phyloP scores from a whole-genome alignment of 78 protist genomes.

The Dictyostelium intermedium region DNA sequence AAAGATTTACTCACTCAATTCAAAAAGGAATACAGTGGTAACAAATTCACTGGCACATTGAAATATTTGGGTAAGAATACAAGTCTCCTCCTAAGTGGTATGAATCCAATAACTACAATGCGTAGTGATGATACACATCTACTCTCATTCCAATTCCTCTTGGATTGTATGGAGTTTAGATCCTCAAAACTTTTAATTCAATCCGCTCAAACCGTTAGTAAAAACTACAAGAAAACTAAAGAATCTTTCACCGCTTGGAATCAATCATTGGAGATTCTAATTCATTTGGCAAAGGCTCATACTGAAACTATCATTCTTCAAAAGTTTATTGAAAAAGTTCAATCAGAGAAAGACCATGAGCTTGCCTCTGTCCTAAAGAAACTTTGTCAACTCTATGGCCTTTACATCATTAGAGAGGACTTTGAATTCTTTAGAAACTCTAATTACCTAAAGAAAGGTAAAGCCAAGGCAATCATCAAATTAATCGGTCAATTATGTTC shows the following conservation, averaged over 20 bases:
- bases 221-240: conserved; percentile 19
- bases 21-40: conserved; percentile 55
- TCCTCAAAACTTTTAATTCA: conserved; percentile 35
- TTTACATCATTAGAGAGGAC: conserved; percentile 33
- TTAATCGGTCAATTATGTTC: conserved; percentile 16
- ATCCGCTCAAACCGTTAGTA: conserved; percentile 58
- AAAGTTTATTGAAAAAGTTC: conserved; percentile 39
- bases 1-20: conserved; percentile 79
- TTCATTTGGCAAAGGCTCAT: conserved; percentile 66
- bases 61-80: conserved; percentile 66
- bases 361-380: background rate
- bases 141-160: conserved; percentile 23
- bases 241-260: conserved; percentile 60
- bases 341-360: conserved; percentile 26
- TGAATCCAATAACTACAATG: conserved; percentile 30
- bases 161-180: conserved; percentile 48
- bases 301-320: conserved; percentile 55
- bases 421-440: conserved; percentile 66
- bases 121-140: conserved; percentile 45
- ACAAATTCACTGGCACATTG: conserved; percentile 67
- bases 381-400: conserved; percentile 62
- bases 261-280: conserved; percentile 40
- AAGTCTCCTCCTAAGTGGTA: conserved; percentile 8
- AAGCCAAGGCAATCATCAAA: conserved; percentile 45
- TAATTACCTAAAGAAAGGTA: conserved; percentile 43